phyloP scores from a whole-genome alignment of 108 stramenopile genomes.

The Fistulifera pelliculosa region DNA sequence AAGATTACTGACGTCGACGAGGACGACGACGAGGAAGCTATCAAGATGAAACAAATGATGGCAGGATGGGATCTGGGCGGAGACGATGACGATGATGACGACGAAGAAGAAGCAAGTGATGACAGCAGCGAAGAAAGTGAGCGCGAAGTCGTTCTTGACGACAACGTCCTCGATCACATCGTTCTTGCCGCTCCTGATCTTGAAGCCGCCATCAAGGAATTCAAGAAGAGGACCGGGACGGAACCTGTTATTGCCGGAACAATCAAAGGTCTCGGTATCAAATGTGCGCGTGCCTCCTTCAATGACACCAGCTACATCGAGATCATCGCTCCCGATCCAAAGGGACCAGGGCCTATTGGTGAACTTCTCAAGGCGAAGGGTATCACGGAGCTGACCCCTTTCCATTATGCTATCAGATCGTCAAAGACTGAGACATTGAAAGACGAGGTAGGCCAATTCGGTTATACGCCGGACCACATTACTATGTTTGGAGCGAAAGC shows the following conservation, averaged over 20 bases:
- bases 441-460: constrained; percentile 33
- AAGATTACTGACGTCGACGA: constrained; percentile 10
- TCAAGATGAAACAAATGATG: constrained; percentile 16
- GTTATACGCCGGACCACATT: constrained; percentile 45
- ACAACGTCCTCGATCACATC: constrained; percentile 48
- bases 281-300: constrained; percentile 38
- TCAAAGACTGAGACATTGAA: constrained; percentile 31
- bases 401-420: constrained; percentile 40
- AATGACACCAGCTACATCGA: constrained; percentile 37
- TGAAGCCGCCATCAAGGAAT: constrained; percentile 37
- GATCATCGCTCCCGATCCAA: constrained; percentile 44
- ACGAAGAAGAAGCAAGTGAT: constrained; percentile 17
- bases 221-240: constrained; percentile 40
- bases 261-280: constrained; percentile 38
- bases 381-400: constrained; percentile 33
- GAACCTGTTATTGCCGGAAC: constrained; percentile 36
- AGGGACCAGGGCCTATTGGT: constrained; percentile 41
- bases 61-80: constrained; percentile 17
- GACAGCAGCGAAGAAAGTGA: constrained; percentile 26
- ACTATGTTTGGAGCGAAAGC: constrained; percentile 41
- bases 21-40: constrained; percentile 14
- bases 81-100: constrained; percentile 18
- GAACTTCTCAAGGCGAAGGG: constrained; percentile 21
- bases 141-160: constrained; percentile 29
- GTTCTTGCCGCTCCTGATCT: constrained; percentile 44